These are phyloP conservation scores for Botryosphaeria dothidea DNA, from an alignment of 2,329 filamentous ascomycete genomes.

Conservation along the genomic window DNA sequence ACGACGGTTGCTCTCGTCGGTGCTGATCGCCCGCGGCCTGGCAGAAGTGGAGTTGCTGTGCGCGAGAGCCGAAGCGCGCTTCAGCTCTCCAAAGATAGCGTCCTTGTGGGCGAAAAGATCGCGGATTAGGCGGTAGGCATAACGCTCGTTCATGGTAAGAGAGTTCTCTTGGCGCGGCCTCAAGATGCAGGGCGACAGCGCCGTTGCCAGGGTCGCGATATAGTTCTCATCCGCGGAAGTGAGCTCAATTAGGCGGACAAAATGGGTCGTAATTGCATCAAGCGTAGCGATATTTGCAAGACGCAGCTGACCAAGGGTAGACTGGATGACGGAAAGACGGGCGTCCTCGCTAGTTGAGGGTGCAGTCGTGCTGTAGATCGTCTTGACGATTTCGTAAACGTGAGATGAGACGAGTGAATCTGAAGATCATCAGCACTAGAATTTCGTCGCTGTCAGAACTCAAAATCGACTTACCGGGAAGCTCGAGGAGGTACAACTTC, in stretches of 20 bases:
- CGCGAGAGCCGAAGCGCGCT: conserved; percentile 76
- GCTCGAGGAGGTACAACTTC: conserved; percentile 91
- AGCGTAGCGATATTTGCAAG: conserved; percentile 98
- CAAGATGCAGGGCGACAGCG: conserved; percentile 81
- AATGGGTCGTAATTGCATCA: conserved; percentile 96
- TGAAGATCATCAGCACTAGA: conserved; percentile 37
- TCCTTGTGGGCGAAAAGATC: conserved; percentile 95
- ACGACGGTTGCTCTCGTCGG: conserved; percentile 92
- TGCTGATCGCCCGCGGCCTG: conserved; percentile 84
- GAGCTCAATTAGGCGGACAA: conserved; percentile 92
- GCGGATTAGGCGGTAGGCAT: conserved; percentile 84
- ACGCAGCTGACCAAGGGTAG: conserved; percentile 89
- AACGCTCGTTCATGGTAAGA: conserved; percentile 92
- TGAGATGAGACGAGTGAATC: conserved; percentile 98
- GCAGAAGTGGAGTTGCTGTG: conserved; percentile 63
- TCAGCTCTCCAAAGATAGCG: conserved; percentile 91
- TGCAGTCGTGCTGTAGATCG: conserved; percentile 83
- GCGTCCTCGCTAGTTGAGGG: conserved; percentile 68
- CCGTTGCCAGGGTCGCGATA: conserved; percentile 69
- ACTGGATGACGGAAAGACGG: conserved; percentile 88
- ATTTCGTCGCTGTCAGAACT: neutral
- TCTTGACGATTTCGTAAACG: conserved; percentile 98
- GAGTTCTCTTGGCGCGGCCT: conserved; percentile 85
- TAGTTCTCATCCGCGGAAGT: conserved; percentile 94
- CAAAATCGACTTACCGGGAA: conserved; percentile 68